A percentile compares a stretch with the other conserved stretches of the same genome.
Evolutionary conservation across 352 stramenopile genomes (phyloP).

Genomic region (Aphanomyces cochlioides): DNA sequence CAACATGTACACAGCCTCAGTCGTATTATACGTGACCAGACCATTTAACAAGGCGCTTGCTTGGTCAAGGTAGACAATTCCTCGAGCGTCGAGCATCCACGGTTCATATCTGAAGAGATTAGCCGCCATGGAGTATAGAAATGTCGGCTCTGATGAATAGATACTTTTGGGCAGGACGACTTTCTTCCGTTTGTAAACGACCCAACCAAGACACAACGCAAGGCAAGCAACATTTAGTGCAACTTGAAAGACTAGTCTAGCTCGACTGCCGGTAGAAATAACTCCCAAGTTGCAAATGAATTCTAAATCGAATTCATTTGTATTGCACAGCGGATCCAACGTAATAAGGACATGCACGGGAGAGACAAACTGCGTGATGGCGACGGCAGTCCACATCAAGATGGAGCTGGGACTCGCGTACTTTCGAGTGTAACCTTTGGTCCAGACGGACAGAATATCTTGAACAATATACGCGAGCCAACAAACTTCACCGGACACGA

Average conservation of each 20-base stretch:
- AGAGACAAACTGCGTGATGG: background rate
- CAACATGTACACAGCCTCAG: background rate
- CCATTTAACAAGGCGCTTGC: background rate
- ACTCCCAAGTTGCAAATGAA: background rate
- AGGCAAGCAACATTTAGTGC: background rate
- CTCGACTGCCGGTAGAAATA: background rate
- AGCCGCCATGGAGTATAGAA: background rate
- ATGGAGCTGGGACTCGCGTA: background rate
- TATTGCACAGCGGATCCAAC: background rate
- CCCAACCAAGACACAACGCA: background rate
- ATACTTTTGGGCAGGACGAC: background rate
- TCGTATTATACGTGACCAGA: background rate
- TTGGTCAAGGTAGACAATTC: conserved; percentile 9
- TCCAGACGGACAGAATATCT: background rate
- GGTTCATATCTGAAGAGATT: background rate
- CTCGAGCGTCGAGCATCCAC: background rate
- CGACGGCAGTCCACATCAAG: background rate
- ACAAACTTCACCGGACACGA: background rate
- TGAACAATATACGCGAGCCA: background rate
- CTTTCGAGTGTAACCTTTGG: background rate
- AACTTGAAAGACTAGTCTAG: background rate
- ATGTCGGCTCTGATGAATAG: background rate
- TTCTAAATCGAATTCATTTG: background rate
- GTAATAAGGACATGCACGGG: background rate
- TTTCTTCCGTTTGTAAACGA: no score